Evolutionary conservation across 306 rosid species (phyloP).

Genomic region (Vigna reflexopilosa): DNA sequence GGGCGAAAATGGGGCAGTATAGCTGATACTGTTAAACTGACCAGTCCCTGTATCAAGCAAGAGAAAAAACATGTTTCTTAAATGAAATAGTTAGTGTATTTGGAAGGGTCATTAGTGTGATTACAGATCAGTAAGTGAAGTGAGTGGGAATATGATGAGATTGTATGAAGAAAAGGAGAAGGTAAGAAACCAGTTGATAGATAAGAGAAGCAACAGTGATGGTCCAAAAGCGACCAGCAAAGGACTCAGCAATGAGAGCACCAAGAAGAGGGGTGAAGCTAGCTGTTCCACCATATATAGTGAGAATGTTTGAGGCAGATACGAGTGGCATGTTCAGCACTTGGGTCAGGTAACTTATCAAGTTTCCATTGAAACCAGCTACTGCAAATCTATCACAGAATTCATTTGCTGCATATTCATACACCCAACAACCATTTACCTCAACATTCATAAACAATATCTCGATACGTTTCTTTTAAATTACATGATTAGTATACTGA

Average conservation of each 20-base stretch:
- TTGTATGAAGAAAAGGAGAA: not conserved
- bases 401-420: slow-evolving; percentile 66
- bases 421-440: not conserved
- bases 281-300: slow-evolving; percentile 67
- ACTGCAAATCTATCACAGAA: slow-evolving; percentile 84
- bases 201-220: slow-evolving; percentile 48
- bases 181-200: slow-evolving; percentile 57
- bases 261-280: slow-evolving; percentile 70
- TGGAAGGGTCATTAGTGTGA: too few species aligned
- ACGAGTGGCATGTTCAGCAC: slow-evolving; percentile 76
- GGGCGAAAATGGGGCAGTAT: slow-evolving; percentile 64
- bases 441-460: not conserved
- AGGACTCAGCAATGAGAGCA: slow-evolving; percentile 52
- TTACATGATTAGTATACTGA: too few species aligned
- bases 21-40: slow-evolving; percentile 67
- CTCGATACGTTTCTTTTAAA: too few species aligned
- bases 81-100: too few species aligned
- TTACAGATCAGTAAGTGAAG: too few species aligned
- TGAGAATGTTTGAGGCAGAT: slow-evolving; percentile 74
- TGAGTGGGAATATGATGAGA: not conserved
- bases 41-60: slow-evolving; percentile 57
- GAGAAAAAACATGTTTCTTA: not conserved
- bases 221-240: slow-evolving; percentile 50
- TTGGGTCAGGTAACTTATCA: slow-evolving; percentile 77
- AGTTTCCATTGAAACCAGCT: slow-evolving; percentile 70